A percentile compares a stretch with the other conserved stretches of the same genome.
These are phyloP conservation scores for Gossypium trilobum DNA, from an alignment of 441 rosid species.

Conservation along the genomic window DNA sequence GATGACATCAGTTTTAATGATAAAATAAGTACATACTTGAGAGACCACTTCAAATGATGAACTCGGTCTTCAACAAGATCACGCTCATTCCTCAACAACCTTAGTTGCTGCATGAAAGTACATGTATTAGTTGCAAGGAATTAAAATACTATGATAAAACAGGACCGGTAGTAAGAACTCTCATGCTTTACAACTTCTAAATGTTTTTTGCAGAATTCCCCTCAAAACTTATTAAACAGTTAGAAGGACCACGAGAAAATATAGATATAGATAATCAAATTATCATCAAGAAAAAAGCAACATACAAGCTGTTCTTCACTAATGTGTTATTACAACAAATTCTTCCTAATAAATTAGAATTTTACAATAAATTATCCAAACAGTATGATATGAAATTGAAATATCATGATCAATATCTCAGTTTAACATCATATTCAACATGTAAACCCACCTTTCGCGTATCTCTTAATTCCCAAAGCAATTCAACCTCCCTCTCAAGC, in stretches of 20 bases:
- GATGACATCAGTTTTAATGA: not conserved
- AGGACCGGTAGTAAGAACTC: not conserved
- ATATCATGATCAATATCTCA: not conserved
- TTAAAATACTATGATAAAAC: not conserved
- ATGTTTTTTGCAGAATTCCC: not conserved
- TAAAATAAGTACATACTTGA: conserved; percentile 41
- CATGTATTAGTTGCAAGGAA: not conserved
- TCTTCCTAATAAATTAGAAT: not conserved
- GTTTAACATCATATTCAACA: not conserved
- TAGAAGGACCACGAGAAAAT: not conserved
- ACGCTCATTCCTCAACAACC: conserved; percentile 64
- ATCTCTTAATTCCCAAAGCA: conserved; percentile 71
- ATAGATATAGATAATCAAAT: not conserved
- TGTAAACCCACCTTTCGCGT: conserved; percentile 51
- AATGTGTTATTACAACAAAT: not conserved
- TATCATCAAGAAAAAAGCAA: not conserved
- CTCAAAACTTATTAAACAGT: not conserved
- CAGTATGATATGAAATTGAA: not conserved
- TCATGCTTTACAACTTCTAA: not conserved
- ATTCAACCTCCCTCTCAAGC: conserved; percentile 87
- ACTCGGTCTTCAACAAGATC: conserved; percentile 80
- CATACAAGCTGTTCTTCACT: not conserved
- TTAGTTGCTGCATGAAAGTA: conserved; percentile 52
- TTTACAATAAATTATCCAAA: not conserved
- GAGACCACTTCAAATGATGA: conserved; percentile 78